Conservation (phyloP, 768 basidiomycete genomes). For the Rhodosporidiobolus odoratus region DNA sequence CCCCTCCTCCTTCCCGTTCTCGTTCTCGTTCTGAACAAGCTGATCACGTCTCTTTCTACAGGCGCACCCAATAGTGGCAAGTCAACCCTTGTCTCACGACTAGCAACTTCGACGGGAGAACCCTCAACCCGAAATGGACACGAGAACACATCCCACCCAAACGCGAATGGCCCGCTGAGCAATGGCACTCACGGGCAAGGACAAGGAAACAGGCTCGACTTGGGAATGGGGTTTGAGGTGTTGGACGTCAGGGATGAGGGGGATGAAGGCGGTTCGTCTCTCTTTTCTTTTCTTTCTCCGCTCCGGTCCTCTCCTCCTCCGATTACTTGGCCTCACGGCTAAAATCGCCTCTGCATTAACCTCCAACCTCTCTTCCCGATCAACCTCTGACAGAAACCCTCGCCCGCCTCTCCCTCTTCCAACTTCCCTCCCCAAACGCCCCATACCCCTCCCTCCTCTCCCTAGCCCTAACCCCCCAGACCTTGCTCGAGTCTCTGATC, state of each 20-base stretch:
- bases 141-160: neutral
- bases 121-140: no score
- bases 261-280: slow-evolving; percentile 55
- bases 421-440: slow-evolving; percentile 24
- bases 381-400: slow-evolving; percentile 82
- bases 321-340: neutral
- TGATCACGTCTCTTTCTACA: no score
- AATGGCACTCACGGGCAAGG: neutral
- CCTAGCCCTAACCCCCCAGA: slow-evolving; percentile 29
- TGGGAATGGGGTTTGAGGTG: slow-evolving; percentile 89
- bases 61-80: no score
- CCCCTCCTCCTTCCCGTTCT: neutral
- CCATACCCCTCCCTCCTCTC: slow-evolving; percentile 32
- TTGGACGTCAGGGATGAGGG: slow-evolving; percentile 83
- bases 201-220: slow-evolving; percentile 51
- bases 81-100: no score
- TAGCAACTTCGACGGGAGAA: no score
- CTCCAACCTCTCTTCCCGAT: no score
- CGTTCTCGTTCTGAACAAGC: no score
- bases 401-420: slow-evolving; percentile 53
- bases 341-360: no score
- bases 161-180: neutral
- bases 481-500: slow-evolving; percentile 65
- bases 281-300: neutral
- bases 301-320: neutral